Percentiles rank a stretch among this genome's conserved stretches.
Conservation (phyloP, 805 yeast species). For the Lipomyces yamadae region DNA sequence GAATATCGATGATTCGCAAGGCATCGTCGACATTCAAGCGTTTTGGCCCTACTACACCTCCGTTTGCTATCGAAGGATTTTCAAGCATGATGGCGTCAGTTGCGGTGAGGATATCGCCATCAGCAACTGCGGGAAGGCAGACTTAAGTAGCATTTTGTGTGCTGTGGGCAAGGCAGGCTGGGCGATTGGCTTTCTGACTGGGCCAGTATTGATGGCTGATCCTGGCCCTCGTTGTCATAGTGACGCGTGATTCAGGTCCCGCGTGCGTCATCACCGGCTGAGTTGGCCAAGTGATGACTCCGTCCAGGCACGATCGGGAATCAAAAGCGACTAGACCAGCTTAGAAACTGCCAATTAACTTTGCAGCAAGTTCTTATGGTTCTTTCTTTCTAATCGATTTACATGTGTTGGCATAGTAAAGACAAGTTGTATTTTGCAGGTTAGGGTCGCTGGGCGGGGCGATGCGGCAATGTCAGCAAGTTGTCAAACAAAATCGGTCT, state of each 20-base stretch:
- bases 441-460: too few relatives aligned
- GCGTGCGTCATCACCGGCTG: neutral
- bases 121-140: neutral
- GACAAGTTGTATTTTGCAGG: too few relatives aligned
- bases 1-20: neutral
- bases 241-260: neutral
- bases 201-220: neutral
- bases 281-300: neutral
- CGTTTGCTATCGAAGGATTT: neutral
- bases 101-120: neutral
- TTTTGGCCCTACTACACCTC: neutral
- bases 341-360: neutral
- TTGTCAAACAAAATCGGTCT: too few relatives aligned
- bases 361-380: neutral
- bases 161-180: neutral
- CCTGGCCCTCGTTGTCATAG: neutral
- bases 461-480: too few relatives aligned
- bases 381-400: too few relatives aligned
- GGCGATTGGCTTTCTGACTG: neutral
- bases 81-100: conserved; percentile 5
- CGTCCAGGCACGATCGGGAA: neutral
- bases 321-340: neutral
- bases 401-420: too few relatives aligned
- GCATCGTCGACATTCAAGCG: neutral
- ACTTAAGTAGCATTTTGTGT: neutral